Conservation (phyloP, 129 eudicot genomes). For the Artemisia argyi region DNA sequence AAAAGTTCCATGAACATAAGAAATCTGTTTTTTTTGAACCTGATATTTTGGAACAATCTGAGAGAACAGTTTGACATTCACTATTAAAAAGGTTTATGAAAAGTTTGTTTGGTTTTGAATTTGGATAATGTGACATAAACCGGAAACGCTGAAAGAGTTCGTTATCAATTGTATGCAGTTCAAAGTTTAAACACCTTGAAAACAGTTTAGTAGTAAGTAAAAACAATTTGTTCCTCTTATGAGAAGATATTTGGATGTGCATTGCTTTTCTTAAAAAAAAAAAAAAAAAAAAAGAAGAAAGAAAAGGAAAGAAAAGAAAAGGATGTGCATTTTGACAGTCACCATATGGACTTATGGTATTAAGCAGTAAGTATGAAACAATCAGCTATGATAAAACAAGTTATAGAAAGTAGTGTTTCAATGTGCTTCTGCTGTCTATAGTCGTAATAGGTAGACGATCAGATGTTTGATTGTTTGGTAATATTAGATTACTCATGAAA, state of each 20-base stretch:
- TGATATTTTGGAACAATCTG: too few relatives aligned
- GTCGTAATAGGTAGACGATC: neutral
- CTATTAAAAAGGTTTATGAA: too few relatives aligned
- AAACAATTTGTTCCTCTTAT: neutral
- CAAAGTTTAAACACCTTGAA: neutral
- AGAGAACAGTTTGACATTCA: too few relatives aligned
- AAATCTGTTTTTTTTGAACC: too few relatives aligned
- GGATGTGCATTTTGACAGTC: neutral
- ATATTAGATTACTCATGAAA: neutral
- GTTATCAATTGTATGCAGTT: neutral
- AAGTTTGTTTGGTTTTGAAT: too few relatives aligned
- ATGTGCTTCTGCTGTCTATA: neutral
- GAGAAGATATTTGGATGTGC: neutral
- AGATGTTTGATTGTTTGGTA: constrained; percentile 9
- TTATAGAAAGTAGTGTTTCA: neutral
- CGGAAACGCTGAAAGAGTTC: neutral
- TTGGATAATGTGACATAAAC: neutral
- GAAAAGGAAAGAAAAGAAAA: too few relatives aligned
- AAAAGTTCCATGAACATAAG: too few relatives aligned
- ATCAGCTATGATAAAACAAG: neutral
- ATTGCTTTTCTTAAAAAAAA: too few relatives aligned
- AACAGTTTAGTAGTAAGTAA: neutral
- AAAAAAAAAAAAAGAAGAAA: too few relatives aligned
- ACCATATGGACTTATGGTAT: too few relatives aligned
- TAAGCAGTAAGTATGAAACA: neutral